Conservation (phyloP, 495 filamentous ascomycete species). For the Hypoxylon crocopeplum region DNA sequence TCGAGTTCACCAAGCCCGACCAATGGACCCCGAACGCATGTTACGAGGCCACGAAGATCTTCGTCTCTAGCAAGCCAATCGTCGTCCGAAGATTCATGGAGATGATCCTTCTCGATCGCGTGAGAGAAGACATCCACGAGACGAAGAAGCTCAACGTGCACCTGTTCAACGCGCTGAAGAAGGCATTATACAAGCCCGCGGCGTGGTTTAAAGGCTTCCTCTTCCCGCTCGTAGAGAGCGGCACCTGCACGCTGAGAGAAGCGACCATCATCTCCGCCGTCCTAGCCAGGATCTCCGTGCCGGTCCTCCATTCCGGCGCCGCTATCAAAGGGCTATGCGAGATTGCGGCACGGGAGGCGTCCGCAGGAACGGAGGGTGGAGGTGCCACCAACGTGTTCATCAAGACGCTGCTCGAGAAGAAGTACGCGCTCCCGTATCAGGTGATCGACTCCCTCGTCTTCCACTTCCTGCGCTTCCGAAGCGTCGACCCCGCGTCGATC, state of each 20-base stretch:
- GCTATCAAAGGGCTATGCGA: slow-evolving; percentile 92
- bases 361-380: slow-evolving; percentile 73
- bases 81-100: slow-evolving; percentile 82
- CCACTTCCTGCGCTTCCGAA: slow-evolving; percentile 90
- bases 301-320: slow-evolving; percentile 86
- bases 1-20: slow-evolving; percentile 80
- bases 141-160: slow-evolving; percentile 93
- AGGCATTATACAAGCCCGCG: slow-evolving; percentile 91
- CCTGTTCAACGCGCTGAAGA: slow-evolving; percentile 90
- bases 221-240: slow-evolving; percentile 80
- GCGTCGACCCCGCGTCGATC: slow-evolving; percentile 51
- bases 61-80: slow-evolving; percentile 78
- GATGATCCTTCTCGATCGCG: slow-evolving; percentile 81
- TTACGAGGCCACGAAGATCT: slow-evolving; percentile 86
- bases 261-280: slow-evolving; percentile 89
- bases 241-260: slow-evolving; percentile 74
- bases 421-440: slow-evolving; percentile 88
- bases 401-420: slow-evolving; percentile 90
- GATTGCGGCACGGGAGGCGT: slow-evolving; percentile 85
- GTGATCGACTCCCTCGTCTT: slow-evolving; percentile 95
- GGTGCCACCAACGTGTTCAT: slow-evolving; percentile 92
- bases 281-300: slow-evolving; percentile 69
- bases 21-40: slow-evolving; percentile 87
- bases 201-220: slow-evolving; percentile 97
- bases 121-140: slow-evolving; percentile 75